A percentile compares a stretch with the other conserved stretches of the same genome.
These are phyloP conservation scores for Chytridiales sp. DNA, from an alignment of 371 early-diverging fungal species.

Conservation along the genomic window DNA sequence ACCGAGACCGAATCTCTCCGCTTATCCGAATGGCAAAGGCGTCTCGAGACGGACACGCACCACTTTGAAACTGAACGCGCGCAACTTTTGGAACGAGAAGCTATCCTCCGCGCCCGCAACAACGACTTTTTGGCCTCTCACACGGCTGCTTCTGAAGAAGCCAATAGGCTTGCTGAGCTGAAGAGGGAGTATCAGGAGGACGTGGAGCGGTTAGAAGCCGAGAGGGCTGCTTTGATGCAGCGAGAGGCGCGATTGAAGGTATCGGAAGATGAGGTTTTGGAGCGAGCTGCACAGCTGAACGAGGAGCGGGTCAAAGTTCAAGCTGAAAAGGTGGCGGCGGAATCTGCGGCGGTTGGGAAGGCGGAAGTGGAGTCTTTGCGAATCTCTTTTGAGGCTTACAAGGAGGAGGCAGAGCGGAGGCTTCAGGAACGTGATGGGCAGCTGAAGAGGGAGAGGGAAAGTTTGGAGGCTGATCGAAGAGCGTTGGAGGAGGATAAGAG, in stretches of 20 bases:
- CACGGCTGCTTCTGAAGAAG: slow-evolving; percentile 14
- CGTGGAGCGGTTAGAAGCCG: slow-evolving; percentile 12
- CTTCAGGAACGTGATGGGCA: not conserved
- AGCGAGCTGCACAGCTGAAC: slow-evolving; percentile 4
- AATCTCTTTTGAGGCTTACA: too few relatives aligned
- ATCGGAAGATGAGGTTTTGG: slow-evolving; percentile 8
- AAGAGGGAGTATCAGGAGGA: slow-evolving; percentile 23
- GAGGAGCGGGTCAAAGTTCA: too few relatives aligned
- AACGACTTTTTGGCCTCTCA: slow-evolving; percentile 18
- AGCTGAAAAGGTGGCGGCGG: too few relatives aligned
- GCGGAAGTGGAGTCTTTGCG: too few relatives aligned
- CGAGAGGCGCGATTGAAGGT: slow-evolving; percentile 9
- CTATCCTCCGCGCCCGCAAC: slow-evolving; percentile 17
- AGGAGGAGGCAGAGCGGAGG: not conserved
- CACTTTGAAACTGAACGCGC: slow-evolving; percentile 16
- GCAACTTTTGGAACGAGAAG: slow-evolving; percentile 12
- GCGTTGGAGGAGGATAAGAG: not conserved
- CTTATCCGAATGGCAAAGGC: slow-evolving; percentile 7
- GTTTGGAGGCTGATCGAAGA: slow-evolving; percentile 1
- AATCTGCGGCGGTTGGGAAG: too few relatives aligned
- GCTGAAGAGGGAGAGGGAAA: not conserved
- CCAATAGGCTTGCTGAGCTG: slow-evolving; percentile 9
- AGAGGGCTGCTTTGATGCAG: slow-evolving; percentile 11
- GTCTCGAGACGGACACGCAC: slow-evolving; percentile 6
- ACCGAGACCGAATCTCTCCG: slow-evolving; percentile 8